Evolutionary conservation across 768 basidiomycete genomes (phyloP), one percentile per base, ranked within the genome.

Genomic region (Mycena amicta): DNA sequence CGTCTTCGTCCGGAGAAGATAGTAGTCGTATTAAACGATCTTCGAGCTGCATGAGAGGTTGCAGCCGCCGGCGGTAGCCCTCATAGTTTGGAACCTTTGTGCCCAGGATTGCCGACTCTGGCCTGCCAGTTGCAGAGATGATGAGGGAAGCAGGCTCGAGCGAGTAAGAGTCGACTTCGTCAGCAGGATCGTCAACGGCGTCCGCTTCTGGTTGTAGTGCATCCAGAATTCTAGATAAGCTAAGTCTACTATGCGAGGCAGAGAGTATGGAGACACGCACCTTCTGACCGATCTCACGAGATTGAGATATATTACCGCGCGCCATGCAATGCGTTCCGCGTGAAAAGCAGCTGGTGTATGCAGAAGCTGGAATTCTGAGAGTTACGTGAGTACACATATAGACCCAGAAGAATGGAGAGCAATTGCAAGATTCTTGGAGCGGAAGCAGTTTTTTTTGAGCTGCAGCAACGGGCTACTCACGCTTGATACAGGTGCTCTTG

Each of bases 301-400:
- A 73, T 94, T 94, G 59, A 93, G 82, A 75, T 93, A 94, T 67
- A 94, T 89, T 65, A 94, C 91, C 50, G 89, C 83, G 52, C 92
- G 85, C 92, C 92, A 94, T 26, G 91, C 89, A 55, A 90, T 85
- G 61, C 92, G 81, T 69, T 93, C 91, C 18, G 87, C 84, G 63
- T 83, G 84, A 71, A 94, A 93, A 33, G 88, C 83, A 31, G 83
- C 84, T 8, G 88, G 88, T 1, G 88, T 81, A 69, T 93, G 90
- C 68, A 92, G 72, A 13, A 94, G 80, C 72, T 93, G 91, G 67
- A 93, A 93, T 75, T 93, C 91, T 93, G 76, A 54, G 50, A 61
- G 31, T 52, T 49, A 29, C 25, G 47, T 59, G 50, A 60, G 52
- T 59, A 63, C 50, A n/a, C n/a, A n/a, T n/a, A n/a, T 20, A 15